Evolutionary conservation across 768 basidiomycete species (phyloP), one percentile per base, ranked within the genome.

Genomic region (Sporobolomyces roseus): DNA sequence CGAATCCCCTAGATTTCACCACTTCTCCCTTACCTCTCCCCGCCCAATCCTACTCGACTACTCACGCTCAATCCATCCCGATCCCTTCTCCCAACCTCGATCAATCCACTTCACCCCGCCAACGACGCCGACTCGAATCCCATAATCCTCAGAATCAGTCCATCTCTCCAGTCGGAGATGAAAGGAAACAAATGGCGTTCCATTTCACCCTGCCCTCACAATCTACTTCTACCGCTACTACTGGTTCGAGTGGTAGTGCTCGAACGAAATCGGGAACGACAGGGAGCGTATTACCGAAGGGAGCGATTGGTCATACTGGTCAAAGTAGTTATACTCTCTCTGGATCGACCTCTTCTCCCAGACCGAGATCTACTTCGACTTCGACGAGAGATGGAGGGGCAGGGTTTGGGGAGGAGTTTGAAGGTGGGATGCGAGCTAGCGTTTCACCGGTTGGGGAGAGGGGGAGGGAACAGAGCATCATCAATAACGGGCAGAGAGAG

Each of bases 51-150:
- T 59, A 66, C 46, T 33, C 65, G 25, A 21, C 63, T 30, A 35
- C 64, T 0, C 23, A 32, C 25, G 33, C 55, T 36, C 38, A 7
- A 13, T 29, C 43, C 43, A 35, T 10, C 29, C 65, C 4, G 10
- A 7, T 43, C 19, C 50, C 49, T 32, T 60, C 58, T 27, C 27
- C 56, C 19, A 54, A 23, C 32, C n/a, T 38, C 8, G 72, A 63
- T 17, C 50, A 66, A 29, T 35, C 66, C 2, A 49, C 53, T 25
- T 73, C 70, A 12, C 74, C 75, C 4, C 74, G 74, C 5, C 75
- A 76, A 50, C 66, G 74, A 3, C 68, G 75, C 1, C 63, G 74
- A 5, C 55, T 74, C 58, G 74, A 73, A 38, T 21, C 33, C 55
- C 48, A 13, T 10, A 21, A 33, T 46, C 49, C 55, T 36, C 45